Percentiles rank a stretch among this genome's conserved stretches.
phyloP scores from a whole-genome alignment of 2,329 filamentous ascomycete species.

The Elsinoe perseae region DNA sequence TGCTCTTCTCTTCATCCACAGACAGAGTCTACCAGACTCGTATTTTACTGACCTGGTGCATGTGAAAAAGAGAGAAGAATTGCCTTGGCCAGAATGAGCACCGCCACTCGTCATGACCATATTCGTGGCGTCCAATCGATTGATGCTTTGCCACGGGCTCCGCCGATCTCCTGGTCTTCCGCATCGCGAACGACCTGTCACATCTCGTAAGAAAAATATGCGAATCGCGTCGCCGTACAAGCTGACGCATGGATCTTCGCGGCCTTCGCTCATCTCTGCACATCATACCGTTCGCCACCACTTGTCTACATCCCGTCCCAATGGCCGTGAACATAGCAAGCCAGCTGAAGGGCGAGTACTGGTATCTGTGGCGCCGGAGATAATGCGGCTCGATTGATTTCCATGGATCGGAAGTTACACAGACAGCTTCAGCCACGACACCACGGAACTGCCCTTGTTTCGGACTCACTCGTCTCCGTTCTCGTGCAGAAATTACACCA shows the following conservation, averaged over 20 bases:
- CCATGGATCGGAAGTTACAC: not conserved
- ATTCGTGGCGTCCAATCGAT: not conserved
- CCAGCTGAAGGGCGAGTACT: not conserved
- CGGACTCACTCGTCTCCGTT: not conserved
- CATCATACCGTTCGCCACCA: constrained; percentile 6
- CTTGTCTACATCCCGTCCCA: not conserved
- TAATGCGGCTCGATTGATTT: not conserved
- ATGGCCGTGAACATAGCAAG: not conserved
- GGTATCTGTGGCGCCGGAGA: not conserved
- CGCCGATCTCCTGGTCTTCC: not conserved
- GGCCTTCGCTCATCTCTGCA: not conserved
- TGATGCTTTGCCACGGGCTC: constrained; percentile 3
- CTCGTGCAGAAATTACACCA: not conserved
- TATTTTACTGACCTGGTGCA: not conserved
- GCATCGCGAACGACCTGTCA: not conserved
- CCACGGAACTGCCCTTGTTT: not conserved
- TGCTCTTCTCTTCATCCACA: not conserved
- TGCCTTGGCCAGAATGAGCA: not conserved
- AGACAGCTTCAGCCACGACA: constrained; percentile 1
- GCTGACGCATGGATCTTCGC: constrained; percentile 10
- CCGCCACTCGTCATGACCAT: constrained; percentile 9
- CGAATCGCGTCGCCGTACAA: not conserved
- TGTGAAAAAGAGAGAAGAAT: not conserved
- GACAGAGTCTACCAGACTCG: not conserved
- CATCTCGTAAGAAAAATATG: not conserved